These are phyloP conservation scores for Hypoxylon rubiginosum DNA, from an alignment of 2,329 filamentous ascomycete species.

Conservation along the genomic window DNA sequence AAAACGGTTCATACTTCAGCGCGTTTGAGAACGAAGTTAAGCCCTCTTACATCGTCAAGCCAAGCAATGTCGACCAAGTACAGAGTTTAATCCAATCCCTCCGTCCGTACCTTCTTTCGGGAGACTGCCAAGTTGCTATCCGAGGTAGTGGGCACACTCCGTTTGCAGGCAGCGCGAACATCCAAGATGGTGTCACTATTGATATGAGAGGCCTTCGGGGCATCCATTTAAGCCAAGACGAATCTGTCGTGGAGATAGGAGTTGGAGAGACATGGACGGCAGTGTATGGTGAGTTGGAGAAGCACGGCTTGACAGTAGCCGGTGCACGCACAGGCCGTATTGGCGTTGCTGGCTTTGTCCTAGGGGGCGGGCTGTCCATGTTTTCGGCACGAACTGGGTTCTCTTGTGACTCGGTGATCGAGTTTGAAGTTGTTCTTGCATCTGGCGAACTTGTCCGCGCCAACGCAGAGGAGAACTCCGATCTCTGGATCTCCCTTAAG, in stretches of 20 bases:
- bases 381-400: conserved; percentile 36
- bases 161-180: conserved; percentile 38
- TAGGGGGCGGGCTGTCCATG: conserved; percentile 34
- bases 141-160: conserved; percentile 37
- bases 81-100: conserved; percentile 28
- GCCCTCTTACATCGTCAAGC: conserved; percentile 38
- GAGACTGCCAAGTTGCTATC: conserved; percentile 31
- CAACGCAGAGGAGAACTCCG: conserved; percentile 30
- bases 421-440: conserved; percentile 38
- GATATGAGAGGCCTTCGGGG: conserved; percentile 38
- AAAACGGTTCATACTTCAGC: conserved; percentile 44
- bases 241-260: conserved; percentile 28
- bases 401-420: conserved; percentile 39
- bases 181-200: conserved; percentile 41
- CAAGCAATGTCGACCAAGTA: conserved; percentile 29
- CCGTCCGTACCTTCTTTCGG: conserved; percentile 30
- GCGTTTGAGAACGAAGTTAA: conserved; percentile 42
- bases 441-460: conserved; percentile 33
- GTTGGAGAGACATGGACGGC: conserved; percentile 36
- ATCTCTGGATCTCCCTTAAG: conserved; percentile 41
- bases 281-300: conserved; percentile 36
- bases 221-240: conserved; percentile 31
- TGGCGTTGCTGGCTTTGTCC: conserved; percentile 31
- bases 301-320: conserved; percentile 29
- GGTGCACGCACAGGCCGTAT: conserved; percentile 33